These are phyloP conservation scores for Tanozyma kutaoensis DNA, from an alignment of 805 yeast species.

Conservation along the genomic window DNA sequence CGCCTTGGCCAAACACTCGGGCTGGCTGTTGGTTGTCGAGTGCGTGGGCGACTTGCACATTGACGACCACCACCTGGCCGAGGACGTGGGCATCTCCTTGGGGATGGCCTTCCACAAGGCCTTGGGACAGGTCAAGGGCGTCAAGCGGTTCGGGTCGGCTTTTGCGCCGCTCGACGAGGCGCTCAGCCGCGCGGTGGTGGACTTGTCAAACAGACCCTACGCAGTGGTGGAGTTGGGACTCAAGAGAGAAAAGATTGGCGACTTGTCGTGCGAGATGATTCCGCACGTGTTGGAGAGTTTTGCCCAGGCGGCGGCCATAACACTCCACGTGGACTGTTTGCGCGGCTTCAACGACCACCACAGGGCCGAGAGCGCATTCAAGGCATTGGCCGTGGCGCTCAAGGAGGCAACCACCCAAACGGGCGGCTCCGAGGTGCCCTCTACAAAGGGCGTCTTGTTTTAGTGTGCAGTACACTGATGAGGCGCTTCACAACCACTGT, in stretches of 20 bases:
- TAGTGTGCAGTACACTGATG: conserved; percentile 7
- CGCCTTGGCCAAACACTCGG: conserved; percentile 92
- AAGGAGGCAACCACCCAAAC: conserved; percentile 73
- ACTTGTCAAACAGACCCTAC: conserved; percentile 83
- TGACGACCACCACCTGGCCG: conserved; percentile 95
- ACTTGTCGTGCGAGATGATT: conserved; percentile 87
- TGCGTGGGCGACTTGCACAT: conserved; percentile 92
- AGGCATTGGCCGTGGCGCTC: conserved; percentile 88
- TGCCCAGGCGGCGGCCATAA: conserved; percentile 83
- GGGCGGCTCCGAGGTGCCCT: conserved; percentile 85
- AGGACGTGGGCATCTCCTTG: conserved; percentile 87
- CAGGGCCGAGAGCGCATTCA: conserved; percentile 90
- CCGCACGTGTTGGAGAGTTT: conserved; percentile 95
- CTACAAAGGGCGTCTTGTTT: conserved; percentile 89
- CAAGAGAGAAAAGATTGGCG: conserved; percentile 88
- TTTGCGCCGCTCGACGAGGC: conserved; percentile 98
- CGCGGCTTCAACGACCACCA: conserved; percentile 95
- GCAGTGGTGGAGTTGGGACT: conserved; percentile 85
- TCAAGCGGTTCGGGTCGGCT: conserved; percentile 84
- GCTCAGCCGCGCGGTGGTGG: conserved; percentile 89
- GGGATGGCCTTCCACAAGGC: conserved; percentile 87
- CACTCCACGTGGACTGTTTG: conserved; percentile 88
- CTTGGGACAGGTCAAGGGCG: conserved; percentile 79
- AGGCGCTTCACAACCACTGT: conserved; percentile 29
- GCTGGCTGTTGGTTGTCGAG: conserved; percentile 85